phyloP scores from a whole-genome alignment of 257 asterid species.

The Echium plantagineum region DNA sequence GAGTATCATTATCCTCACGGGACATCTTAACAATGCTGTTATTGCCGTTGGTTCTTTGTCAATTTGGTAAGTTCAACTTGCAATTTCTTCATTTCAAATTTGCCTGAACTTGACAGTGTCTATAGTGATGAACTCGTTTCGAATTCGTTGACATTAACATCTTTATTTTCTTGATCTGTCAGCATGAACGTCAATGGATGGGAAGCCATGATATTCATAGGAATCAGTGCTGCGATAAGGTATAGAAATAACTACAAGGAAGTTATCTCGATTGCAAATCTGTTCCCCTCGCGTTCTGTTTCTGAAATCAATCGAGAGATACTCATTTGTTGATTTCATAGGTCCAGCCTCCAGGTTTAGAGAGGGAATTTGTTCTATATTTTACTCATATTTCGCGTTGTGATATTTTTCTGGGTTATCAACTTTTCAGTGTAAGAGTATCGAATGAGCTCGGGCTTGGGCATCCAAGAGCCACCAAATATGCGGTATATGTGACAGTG shows the following conservation, averaged over 20 bases:
- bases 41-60: slow-evolving; percentile 70
- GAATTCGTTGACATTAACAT: neutral
- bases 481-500: slow-evolving; percentile 37
- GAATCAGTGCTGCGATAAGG: slow-evolving; percentile 84
- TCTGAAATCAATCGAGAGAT: too few species aligned
- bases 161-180: slow-evolving; percentile 11
- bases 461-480: slow-evolving; percentile 63
- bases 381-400: too few species aligned
- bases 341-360: too few species aligned
- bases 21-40: slow-evolving; percentile 61
- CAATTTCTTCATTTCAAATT: neutral
- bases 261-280: too few species aligned
- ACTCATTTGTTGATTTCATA: too few species aligned
- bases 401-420: neutral
- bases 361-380: neutral
- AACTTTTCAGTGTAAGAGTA: slow-evolving; percentile 57
- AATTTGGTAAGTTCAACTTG: slow-evolving; percentile 43
- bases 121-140: too few species aligned
- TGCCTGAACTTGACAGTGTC: too few species aligned
- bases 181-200: slow-evolving; percentile 64
- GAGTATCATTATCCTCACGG: slow-evolving; percentile 65
- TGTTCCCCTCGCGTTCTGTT: too few species aligned
- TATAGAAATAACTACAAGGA: slow-evolving; percentile 6
- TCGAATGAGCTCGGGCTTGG: slow-evolving; percentile 70
- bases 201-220: slow-evolving; percentile 71